Base-by-base conservation (phyloP, 225 moss, liverwort and hornwort genomes). In the Antitrichia curtipendula region DNA sequence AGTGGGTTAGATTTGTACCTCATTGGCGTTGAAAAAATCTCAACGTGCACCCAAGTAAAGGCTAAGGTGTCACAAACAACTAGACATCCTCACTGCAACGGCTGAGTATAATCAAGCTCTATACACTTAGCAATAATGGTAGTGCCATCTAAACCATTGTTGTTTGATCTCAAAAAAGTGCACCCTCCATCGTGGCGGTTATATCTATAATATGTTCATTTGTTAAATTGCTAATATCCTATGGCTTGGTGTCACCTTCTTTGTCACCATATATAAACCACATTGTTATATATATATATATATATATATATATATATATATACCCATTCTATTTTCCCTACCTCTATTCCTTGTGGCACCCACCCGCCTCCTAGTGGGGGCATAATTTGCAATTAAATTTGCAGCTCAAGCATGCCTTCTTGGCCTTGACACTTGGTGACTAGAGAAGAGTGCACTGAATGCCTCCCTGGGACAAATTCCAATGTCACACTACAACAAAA, bases 281-380 rank as follows among this genome's bases (percentile, higher is more conserved):
- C 38, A 66, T n/a, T n/a, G 11, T 66, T n/a, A 21, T 66, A 11
- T 7, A 22, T 0, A 3, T 66, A 4, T n/a, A n/a, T n/a, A n/a
- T n/a, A n/a, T n/a, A n/a, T n/a, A n/a, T n/a, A n/a, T n/a, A n/a
- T n/a, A n/a, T n/a, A n/a, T n/a, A n/a, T n/a, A n/a, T n/a, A n/a
- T n/a, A n/a, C 3, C 3, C 1, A 1, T n/a, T 66, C 0, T 9
- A 45, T 20, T n/a, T 66, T n/a, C 3, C 12, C 22, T 21, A 38
- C 11, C 12, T 8, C 38, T 66, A 22, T 0, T 66, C 7, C 6
- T 66, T 22, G 10, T 0, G 0, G 1, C 5, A 38, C 1, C 7
- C 7, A 38, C 4, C 2, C 0, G 0, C 6, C 1, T 18, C 10
- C 4, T 36, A 12, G 20, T 3, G 3, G 3, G 2, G 7, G 12